Base-by-base conservation (phyloP, 139 green algal genomes). In the Picochlorum sp. region DNA sequence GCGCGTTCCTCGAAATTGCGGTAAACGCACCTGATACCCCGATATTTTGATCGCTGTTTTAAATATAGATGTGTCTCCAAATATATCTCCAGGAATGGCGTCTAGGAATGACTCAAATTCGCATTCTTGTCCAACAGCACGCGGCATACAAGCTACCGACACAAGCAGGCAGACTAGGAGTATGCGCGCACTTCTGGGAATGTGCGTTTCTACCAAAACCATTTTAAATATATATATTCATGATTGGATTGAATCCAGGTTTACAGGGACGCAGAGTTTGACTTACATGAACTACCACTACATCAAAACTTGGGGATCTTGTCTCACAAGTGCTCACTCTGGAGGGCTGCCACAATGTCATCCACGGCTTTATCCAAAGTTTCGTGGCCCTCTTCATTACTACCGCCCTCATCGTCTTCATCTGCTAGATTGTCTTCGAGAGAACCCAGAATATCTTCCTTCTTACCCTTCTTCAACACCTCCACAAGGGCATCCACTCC, bases 361-460 rank as follows among this genome's bases (percentile, higher is more conserved):
- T 54, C n/a, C 0, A 54, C 47, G n/a, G 47, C 47, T 54, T 54
- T 54, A 54, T 54, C 47, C 47, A 65, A 37, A 64, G 26, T 21
- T 21, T 62, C 56, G 46, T 45, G n/a, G 7, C 26, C 26, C 7
- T 77, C 73, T 14, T 78, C 75, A 30, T 30, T 61, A 21, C 69
- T 66, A 0, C 76, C 68, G 3, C 74, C 69, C 21, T 80, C 68
- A 4, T 80, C 76, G 49, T 58, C 56, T 3, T 61, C 77, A 58
- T 80, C 69, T n/a, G 64, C 26, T 21, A 79, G 72, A 58, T 86
- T 86, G 0, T 86, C 80, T 3, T 86, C 80, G 23, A 86, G 52
- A 2, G 66, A 49, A 13, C 79, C 79, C 23, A 86, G 68, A 8
- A 61, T 67, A 11, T 69, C 47, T 46, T 37, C 4, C 66, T 78